Evolutionary conservation across 2,329 filamentous ascomycete species (phyloP).

Genomic region (Cordyceps sp.): DNA sequence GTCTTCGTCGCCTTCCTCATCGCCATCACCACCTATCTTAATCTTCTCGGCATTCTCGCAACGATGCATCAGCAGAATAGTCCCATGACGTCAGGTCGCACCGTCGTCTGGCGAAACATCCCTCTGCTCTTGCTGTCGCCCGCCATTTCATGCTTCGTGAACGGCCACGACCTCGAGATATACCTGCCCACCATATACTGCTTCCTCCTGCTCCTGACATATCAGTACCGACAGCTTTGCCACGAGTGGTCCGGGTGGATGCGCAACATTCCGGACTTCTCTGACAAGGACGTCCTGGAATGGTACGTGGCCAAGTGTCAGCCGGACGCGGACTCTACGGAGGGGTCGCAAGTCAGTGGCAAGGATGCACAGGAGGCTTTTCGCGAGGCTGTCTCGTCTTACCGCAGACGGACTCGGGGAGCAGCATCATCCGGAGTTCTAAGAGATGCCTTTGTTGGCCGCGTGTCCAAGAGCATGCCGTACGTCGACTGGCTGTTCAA

Average conservation of each 20-base stretch:
- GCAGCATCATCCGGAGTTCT: slow-evolving; percentile 1
- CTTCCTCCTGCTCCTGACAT: slow-evolving; percentile 32
- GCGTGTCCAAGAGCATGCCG: slow-evolving; percentile 12
- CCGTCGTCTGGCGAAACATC: slow-evolving; percentile 35
- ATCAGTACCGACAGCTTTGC: slow-evolving; percentile 34
- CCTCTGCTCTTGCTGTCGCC: slow-evolving; percentile 40
- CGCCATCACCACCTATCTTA: slow-evolving; percentile 40
- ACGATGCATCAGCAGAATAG: slow-evolving; percentile 36
- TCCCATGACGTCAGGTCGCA: slow-evolving; percentile 39
- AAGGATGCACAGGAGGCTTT: slow-evolving; percentile 12
- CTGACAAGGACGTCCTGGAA: slow-evolving; percentile 29
- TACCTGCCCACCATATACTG: slow-evolving; percentile 37
- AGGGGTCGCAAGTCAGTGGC: slow-evolving; percentile 1
- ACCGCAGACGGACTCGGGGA: slow-evolving; percentile 4
- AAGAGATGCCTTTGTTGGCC: slow-evolving; percentile 4
- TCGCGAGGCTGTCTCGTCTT: slow-evolving; percentile 17
- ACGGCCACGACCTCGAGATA: slow-evolving; percentile 33
- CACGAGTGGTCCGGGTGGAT: slow-evolving; percentile 44
- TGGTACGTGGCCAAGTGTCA: slow-evolving; percentile 24
- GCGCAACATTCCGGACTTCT: slow-evolving; percentile 27
- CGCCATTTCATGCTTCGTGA: slow-evolving; percentile 33
- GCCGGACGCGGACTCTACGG: slow-evolving; percentile 6
- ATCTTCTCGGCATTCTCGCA: slow-evolving; percentile 35
- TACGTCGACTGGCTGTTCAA: slow-evolving; percentile 19
- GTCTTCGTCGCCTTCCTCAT: slow-evolving; percentile 44